Evolutionary conservation across 2,329 filamentous ascomycete genomes (phyloP), one percentile per base, ranked within the genome.

Genomic region (Huntiella decipiens): DNA sequence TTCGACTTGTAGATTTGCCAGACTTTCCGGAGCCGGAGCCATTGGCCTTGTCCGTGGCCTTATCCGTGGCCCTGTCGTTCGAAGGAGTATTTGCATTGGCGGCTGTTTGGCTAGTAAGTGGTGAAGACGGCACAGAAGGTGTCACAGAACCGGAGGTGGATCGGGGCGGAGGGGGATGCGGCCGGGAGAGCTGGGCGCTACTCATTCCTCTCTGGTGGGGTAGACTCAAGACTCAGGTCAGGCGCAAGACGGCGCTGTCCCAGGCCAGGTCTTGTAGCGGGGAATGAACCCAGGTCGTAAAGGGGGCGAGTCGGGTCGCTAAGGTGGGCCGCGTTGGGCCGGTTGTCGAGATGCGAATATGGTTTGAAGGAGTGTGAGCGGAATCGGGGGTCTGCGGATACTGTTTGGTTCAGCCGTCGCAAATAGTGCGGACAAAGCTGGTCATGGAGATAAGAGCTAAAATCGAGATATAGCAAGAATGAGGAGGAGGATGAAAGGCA

Each of bases 231-330:
- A 41, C 47, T 46, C 33, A 49, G 47, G 47, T 41, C 36, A 46
- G 44, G 47, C 40, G 47, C 47, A 49, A 49, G 45, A 38, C 36
- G 44, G 40, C 47, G 40, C 47, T 46, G 47, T 44, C 47, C 44
- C 47, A 49, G 47, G 47, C 47, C 44, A 49, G 32, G 47, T 49
- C 47, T 43, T 41, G 44, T 31, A 43, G 38, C 22, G 19, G 33
- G 19, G 15, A 31, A 19, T 38, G n/a, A 38, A 38, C 32, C 37
- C 41, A 45, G 46, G 19, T 37, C 32, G 38, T 17, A 38, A 41
- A 10, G 12, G 33, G 15, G 32, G 46, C 40, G 35, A 40, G 28
- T 28, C 11, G 41, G 41, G 40, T 12, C 19, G 39, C 19, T 31
- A 13, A 31, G 39, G 19, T n/a, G 12, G 19, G 16, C 17, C 16